These are phyloP conservation scores for Amanita polypyramis DNA, from an alignment of 768 basidiomycete genomes.

Conservation along the genomic window DNA sequence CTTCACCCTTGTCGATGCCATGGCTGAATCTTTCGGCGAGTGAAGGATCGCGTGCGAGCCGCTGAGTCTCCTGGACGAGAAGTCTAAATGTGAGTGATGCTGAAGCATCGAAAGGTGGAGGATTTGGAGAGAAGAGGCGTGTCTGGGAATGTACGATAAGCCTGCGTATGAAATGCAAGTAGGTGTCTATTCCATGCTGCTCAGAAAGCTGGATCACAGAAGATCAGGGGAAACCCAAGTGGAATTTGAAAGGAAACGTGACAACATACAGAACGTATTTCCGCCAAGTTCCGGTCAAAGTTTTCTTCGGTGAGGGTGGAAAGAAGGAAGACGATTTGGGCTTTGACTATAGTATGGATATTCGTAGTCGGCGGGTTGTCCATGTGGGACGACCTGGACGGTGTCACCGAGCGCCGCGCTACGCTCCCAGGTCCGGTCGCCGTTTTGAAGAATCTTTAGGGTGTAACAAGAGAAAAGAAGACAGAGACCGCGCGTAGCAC, in stretches of 20 bases:
- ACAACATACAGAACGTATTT: slow-evolving; percentile 83
- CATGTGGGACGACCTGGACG: slow-evolving; percentile 79
- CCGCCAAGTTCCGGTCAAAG: slow-evolving; percentile 86
- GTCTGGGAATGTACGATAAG: slow-evolving; percentile 84
- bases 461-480: slow-evolving; percentile 24
- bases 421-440: slow-evolving; percentile 62
- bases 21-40: slow-evolving; percentile 87
- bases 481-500: slow-evolving; percentile 32
- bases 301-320: slow-evolving; percentile 96
- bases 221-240: slow-evolving; percentile 9
- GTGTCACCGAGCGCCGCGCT: slow-evolving; percentile 63
- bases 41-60: slow-evolving; percentile 83
- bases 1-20: slow-evolving; percentile 82
- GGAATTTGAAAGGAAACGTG: background rate
- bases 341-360: slow-evolving; percentile 88
- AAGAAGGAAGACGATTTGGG: slow-evolving; percentile 95
- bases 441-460: slow-evolving; percentile 46
- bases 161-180: slow-evolving; percentile 94
- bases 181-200: slow-evolving; percentile 94
- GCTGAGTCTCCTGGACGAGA: slow-evolving; percentile 79
- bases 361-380: slow-evolving; percentile 78
- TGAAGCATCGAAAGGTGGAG: slow-evolving; percentile 67
- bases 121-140: slow-evolving; percentile 47
- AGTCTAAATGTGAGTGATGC: slow-evolving; percentile 74
- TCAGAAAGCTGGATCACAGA: slow-evolving; percentile 70